Evolutionary conservation across 2,329 filamentous ascomycete genomes (phyloP).

Genomic region (Proliferodiscus dingleyae): DNA sequence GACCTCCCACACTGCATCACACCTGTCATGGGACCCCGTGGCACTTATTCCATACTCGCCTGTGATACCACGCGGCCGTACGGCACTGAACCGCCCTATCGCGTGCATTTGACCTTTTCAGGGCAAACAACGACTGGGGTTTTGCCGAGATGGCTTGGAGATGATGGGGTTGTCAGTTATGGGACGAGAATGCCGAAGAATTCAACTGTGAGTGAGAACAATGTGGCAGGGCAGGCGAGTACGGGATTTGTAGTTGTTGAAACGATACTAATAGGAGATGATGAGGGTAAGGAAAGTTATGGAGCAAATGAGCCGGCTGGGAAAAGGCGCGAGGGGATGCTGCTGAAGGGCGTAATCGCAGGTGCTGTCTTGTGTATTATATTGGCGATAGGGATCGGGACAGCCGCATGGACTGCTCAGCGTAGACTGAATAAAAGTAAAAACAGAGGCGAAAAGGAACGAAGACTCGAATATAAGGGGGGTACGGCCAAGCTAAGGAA

Average conservation of each 20-base stretch:
- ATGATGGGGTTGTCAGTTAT: constrained; percentile 12
- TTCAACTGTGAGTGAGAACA: neutral
- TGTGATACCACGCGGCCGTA: constrained; percentile 5
- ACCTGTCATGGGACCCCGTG: constrained; percentile 5
- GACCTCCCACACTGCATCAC: constrained; percentile 12
- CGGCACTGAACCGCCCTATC: neutral
- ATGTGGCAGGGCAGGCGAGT: neutral
- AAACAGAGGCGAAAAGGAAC: no score
- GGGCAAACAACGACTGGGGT: constrained; percentile 12
- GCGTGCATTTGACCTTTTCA: constrained; percentile 1
- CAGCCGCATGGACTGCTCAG: no score
- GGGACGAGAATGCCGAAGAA: constrained; percentile 6
- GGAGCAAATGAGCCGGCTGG: no score
- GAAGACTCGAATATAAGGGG: no score
- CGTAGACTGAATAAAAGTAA: no score
- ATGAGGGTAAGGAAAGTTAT: neutral
- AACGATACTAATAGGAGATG: neutral
- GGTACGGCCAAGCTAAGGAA: no score
- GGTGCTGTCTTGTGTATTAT: no score
- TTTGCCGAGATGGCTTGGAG: constrained; percentile 10
- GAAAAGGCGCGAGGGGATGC: no score
- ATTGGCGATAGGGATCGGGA: no score
- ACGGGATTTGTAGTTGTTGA: neutral
- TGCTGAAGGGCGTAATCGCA: no score
- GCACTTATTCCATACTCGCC: constrained; percentile 11